Base-by-base conservation (phyloP, 805 yeast species). In the Pichia sporocuriosa region DNA sequence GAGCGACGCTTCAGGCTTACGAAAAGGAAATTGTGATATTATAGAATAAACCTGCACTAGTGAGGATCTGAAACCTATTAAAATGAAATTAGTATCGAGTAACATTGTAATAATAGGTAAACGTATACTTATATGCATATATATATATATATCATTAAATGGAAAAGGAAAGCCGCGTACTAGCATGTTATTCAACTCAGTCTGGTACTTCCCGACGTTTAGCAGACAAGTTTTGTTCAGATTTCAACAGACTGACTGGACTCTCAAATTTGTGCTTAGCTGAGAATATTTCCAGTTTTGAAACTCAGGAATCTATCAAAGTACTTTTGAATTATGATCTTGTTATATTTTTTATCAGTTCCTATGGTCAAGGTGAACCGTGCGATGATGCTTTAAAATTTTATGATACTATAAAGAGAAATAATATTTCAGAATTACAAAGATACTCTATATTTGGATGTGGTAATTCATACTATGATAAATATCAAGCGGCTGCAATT, bases 291-390 rank as follows among this genome's bases (percentile, higher is more conserved):
- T 10, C 12, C 4, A 16, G 16, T 9, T 25, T 25, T 20, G 38
- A 35, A 25, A 11, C 6, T 20, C 12, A 17, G 16, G 19, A 13
- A 15, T 8, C 19, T 17, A 11, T 33, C 13, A 26, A 32, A 37
- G 23, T 38, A 34, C 30, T 29, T 30, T 22, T 22, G 16, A 23
- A 23, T 4, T 37, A 16, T 16, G 32, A 32, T 3, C 27, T 53
- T 2, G 58, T 63, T 23, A 61, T 71, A 39, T 79, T 89, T 55
- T 72, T 89, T 55, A 67, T 90, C 57, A 87, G 97, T 22, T 84
- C 96, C 7, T 88, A 89, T 56, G 97, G 97, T 47, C 97, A 90
- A 62, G 97, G 97, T 55, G 97, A 90, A 59, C 95, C 94, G 50
- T 89, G 97, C 24, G 96, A 89, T 58, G 84, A 85, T 54, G 90